Conservation (phyloP, 495 filamentous ascomycete species). For the Tuber aestivum region DNA sequence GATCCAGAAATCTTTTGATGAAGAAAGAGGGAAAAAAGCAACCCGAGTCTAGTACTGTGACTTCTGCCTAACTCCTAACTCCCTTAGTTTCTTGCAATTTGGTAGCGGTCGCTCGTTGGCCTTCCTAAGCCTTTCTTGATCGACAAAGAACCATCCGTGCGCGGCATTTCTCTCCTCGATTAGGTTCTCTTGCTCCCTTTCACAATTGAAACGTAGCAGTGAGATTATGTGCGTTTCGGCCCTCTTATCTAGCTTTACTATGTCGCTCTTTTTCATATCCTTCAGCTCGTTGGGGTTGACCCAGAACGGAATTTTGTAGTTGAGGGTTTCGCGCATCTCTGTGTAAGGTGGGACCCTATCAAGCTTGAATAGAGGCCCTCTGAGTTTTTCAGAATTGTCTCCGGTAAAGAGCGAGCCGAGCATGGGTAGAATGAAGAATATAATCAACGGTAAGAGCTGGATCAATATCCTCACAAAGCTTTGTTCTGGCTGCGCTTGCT, state of each 20-base stretch:
- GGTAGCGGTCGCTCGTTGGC: conserved; percentile 56
- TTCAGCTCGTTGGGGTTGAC: conserved; percentile 72
- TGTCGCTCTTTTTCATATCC: conserved; percentile 59
- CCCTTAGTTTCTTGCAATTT: conserved; percentile 40
- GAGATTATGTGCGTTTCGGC: conserved; percentile 69
- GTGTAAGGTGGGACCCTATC: conserved; percentile 62
- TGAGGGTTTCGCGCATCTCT: conserved; percentile 61
- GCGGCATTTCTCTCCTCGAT: conserved; percentile 68
- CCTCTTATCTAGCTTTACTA: conserved; percentile 64
- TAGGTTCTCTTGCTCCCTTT: conserved; percentile 58
- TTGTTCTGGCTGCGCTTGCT: conserved; percentile 48
- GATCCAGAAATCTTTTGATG: background rate
- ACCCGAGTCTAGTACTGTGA: conserved; percentile 10
- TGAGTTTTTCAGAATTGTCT: conserved; percentile 50
- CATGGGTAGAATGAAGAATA: conserved; percentile 83
- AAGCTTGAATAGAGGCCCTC: conserved; percentile 68
- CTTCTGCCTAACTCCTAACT: conserved; percentile 27
- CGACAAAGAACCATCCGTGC: conserved; percentile 80
- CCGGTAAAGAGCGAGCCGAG: conserved; percentile 73
- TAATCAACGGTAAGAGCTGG: conserved; percentile 71
- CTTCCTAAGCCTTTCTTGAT: conserved; percentile 67
- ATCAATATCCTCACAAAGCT: conserved; percentile 52
- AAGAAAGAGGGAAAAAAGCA: background rate
- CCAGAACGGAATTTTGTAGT: conserved; percentile 71
- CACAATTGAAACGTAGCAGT: conserved; percentile 61